Conservation (phyloP, 169 alveolate genomes). For the Cryptosporidium parvum region DNA sequence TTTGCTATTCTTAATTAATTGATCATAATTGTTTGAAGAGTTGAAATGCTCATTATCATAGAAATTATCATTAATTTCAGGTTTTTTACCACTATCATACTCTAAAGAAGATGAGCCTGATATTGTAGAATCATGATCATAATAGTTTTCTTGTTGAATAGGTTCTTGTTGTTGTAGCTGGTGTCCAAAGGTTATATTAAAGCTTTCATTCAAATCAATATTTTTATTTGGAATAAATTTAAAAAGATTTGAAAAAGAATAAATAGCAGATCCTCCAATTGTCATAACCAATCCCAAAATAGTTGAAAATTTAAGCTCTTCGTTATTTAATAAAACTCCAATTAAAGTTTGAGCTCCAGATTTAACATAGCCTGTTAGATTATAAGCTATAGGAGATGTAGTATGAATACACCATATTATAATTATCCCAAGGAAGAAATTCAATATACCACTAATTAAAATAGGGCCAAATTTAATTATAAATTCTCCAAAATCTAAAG, state of each 20-base stretch:
- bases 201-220: neutral
- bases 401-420: constrained; percentile 46
- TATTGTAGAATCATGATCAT: neutral
- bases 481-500: neutral
- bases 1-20: neutral
- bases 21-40: neutral
- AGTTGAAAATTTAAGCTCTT: constrained; percentile 7
- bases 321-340: constrained; percentile 46
- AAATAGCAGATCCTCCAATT: constrained; percentile 56
- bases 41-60: neutral
- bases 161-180: neutral
- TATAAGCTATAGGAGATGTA: constrained; percentile 72
- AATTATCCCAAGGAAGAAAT: constrained; percentile 39
- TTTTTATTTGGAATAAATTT: neutral
- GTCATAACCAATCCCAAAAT: constrained; percentile 47
- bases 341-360: constrained; percentile 44
- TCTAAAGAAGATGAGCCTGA: neutral
- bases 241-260: constrained; percentile 32
- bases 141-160: neutral
- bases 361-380: constrained; percentile 58
- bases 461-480: constrained; percentile 25
- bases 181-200: neutral
- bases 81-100: neutral
- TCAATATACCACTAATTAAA: constrained; percentile 45
- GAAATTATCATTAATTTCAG: neutral